A percentile compares a stretch with the other conserved stretches of the same genome.
Evolutionary conservation across 1,284 basidiomycete genomes (phyloP).

Genomic region (Rhodotorula sp.): DNA sequence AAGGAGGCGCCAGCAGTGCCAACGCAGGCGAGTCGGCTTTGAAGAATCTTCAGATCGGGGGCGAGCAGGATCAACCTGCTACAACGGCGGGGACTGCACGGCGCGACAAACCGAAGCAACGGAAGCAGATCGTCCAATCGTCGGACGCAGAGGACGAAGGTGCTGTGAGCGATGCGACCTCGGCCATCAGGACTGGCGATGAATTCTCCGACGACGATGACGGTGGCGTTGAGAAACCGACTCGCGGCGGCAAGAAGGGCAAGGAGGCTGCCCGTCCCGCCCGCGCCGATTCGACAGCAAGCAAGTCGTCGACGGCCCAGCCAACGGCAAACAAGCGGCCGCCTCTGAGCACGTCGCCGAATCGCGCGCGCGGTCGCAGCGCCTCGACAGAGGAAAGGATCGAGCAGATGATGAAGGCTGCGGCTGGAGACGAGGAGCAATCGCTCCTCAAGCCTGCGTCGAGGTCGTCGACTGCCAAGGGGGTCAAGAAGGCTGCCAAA

Average conservation of each 20-base stretch:
- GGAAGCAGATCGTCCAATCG: not conserved
- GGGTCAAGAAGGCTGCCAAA: not conserved
- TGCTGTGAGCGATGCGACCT: not conserved
- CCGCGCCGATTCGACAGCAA: not conserved
- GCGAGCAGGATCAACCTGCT: not conserved
- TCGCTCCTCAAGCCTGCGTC: constrained; percentile 1
- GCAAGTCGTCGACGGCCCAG: not conserved
- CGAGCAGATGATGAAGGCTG: constrained; percentile 5
- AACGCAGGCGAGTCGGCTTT: too few relatives aligned
- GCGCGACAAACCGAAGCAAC: not conserved
- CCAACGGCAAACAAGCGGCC: not conserved
- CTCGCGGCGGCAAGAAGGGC: not conserved
- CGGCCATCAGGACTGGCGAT: constrained; percentile 8
- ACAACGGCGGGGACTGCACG: not conserved
- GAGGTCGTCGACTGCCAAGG: not conserved
- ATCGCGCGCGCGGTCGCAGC: not conserved
- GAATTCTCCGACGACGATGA: not conserved
- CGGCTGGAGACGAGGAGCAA: not conserved
- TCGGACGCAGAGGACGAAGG: constrained; percentile 1
- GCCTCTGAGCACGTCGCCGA: not conserved
- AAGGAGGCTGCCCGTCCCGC: not conserved
- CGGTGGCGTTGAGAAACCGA: not conserved
- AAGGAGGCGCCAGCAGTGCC: too few relatives aligned
- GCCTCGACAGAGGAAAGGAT: constrained; percentile 5
- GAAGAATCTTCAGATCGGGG: too few relatives aligned